Evolutionary conservation across 73 alveolate genomes (phyloP).

Genomic region (Stentor roeselii): DNA sequence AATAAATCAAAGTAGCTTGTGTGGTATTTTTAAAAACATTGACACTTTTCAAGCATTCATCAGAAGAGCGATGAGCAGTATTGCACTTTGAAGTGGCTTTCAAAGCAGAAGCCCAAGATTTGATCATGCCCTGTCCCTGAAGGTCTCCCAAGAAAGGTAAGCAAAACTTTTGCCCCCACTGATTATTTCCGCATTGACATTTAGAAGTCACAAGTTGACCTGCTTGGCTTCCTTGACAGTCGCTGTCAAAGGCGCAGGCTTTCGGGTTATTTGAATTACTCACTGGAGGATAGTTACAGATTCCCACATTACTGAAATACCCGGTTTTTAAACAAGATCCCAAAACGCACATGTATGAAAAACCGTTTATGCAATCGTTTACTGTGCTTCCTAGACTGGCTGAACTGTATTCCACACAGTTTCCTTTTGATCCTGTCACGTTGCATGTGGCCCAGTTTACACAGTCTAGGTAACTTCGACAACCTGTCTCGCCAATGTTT

Average conservation of each 20-base stretch:
- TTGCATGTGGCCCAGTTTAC: constrained; percentile 1
- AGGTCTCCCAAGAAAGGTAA: constrained; percentile 8
- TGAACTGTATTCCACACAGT: neutral
- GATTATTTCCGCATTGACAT: neutral
- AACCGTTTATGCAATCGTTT: neutral
- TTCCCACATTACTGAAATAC: neutral
- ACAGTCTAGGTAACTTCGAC: neutral
- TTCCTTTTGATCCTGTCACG: neutral
- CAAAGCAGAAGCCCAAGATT: neutral
- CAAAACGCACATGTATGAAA: neutral
- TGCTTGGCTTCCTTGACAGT: neutral
- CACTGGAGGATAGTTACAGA: constrained; percentile 3
- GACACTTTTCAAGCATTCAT: neutral
- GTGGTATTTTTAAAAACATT: neutral
- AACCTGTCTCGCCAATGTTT: constrained; percentile 19
- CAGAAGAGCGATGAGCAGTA: neutral
- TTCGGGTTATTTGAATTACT: neutral
- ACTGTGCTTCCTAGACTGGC: neutral
- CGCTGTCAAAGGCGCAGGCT: neutral
- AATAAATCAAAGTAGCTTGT: constrained; percentile 15
- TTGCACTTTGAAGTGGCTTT: neutral
- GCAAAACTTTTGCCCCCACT: neutral
- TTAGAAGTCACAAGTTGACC: neutral
- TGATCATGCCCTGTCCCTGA: neutral
- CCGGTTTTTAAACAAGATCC: neutral